Evolutionary conservation across 2,329 filamentous ascomycete species (phyloP).

Genomic region (Sporothrix dimorphospora): DNA sequence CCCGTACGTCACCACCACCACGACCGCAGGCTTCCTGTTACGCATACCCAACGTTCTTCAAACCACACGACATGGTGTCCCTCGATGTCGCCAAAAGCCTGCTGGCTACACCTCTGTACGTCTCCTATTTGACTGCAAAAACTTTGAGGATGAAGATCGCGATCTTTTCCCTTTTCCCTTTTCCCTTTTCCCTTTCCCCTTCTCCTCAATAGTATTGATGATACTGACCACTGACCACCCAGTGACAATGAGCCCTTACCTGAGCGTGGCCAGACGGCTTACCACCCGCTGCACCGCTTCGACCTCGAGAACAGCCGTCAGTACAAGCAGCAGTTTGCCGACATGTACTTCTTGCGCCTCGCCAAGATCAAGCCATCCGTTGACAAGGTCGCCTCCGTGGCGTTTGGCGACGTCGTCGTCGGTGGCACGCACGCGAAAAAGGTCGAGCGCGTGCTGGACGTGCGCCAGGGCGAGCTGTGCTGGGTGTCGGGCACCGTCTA

Average conservation of each 20-base stretch:
- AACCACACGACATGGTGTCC: slow-evolving; percentile 44
- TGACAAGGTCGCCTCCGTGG: slow-evolving; percentile 70
- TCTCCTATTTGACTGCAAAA: slow-evolving; percentile 20
- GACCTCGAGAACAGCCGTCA: slow-evolving; percentile 69
- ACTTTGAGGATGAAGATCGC: no score
- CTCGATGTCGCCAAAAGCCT: slow-evolving; percentile 50
- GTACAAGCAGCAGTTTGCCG: slow-evolving; percentile 93
- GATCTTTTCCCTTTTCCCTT: not conserved
- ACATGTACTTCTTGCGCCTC: slow-evolving; percentile 95
- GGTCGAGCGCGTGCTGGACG: slow-evolving; percentile 90
- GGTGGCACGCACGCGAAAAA: slow-evolving; percentile 72
- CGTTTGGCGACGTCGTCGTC: slow-evolving; percentile 79
- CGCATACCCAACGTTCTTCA: not conserved
- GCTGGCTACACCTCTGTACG: slow-evolving; percentile 56
- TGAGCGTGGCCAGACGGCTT: slow-evolving; percentile 58
- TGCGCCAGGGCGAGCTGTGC: slow-evolving; percentile 91
- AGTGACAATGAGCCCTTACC: slow-evolving; percentile 47
- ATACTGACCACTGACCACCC: not conserved
- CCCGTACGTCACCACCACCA: not conserved
- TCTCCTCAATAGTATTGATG: not conserved
- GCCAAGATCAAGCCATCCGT: slow-evolving; percentile 84
- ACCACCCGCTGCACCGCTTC: slow-evolving; percentile 77
- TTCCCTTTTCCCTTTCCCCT: not conserved
- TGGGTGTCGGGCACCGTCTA: slow-evolving; percentile 96
- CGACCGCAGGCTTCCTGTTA: not conserved